Base-by-base conservation (phyloP, 2,329 filamentous ascomycete genomes). In the Penicillium sclerotiorum region DNA sequence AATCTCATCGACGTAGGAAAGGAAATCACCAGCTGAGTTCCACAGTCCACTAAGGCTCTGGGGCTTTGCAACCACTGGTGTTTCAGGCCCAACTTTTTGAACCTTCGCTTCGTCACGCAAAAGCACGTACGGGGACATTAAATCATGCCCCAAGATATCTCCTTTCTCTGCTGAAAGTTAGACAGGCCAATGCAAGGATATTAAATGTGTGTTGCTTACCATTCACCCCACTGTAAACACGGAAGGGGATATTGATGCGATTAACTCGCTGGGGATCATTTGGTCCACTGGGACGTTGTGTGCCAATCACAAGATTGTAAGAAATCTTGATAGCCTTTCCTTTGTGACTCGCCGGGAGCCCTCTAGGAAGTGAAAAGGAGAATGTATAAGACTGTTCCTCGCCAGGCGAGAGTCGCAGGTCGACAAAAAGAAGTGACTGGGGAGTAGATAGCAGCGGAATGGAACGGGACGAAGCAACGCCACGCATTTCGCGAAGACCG, bases 361-460 rank as follows among this genome's bases (percentile, higher is more conserved):
- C 93, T 63, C 85, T 86, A 1, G 94, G 94, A 46, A 99, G 75
- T 37, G 82, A 87, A 68, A 96, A 96, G 1, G 84, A 82, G 69
- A 96, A 99, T 42, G 88, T 89, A 64, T 88, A 99, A 40, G 86
- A 88, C 60, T 84, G 87, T 69, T 90, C 95, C 72, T 99, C 91
- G 1, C 93, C 94, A 0, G 94, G 92, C 6, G 82, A 86, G 18
- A 99, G 80, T 61, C 88, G 85, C 48, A 99, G 77, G 69, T 99
- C 92, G 45, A 99, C 94, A 69, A 99, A 99, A 11, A 99, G 76
- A 53, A 99, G 90, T 2, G 91, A 96, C 72, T 97, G 94, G 1
- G 93, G 92, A 5, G 93, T 97, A 13, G 90, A 94, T n/a, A 99
- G 79, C 39, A 99, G 77, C 0, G 94, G 94, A 36, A 99, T 87